Evolutionary conservation across 2,329 filamentous ascomycete species (phyloP), one percentile per base, ranked within the genome.

Genomic region (Zasmidium citrigriseum): DNA sequence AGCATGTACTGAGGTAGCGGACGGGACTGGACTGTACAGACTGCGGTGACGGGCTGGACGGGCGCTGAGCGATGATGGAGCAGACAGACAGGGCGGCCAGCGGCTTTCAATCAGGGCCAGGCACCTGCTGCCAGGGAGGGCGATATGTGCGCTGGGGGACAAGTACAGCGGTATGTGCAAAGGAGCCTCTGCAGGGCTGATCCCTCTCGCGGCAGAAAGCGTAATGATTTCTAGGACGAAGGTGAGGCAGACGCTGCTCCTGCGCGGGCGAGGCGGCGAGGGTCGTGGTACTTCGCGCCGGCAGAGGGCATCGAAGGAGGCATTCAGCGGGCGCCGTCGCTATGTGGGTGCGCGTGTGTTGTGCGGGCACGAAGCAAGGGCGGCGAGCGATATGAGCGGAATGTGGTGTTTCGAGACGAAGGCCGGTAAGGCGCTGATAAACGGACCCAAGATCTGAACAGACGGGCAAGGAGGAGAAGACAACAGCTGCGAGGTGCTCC

Each of bases 121-220:
- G 51, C 59, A 54, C 57, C 51, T 51, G 34, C 34, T 41, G 60
- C 55, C 63, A 64, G 58, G 60, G 60, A 63, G 58, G 16, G 18
- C 58, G 61, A 58, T 67, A 67, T 68, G 64, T 64, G 60, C 58
- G 58, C 52, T 56, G 48, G 54, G 46, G 49, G 51, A 57, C 57
- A 59, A 60, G 56, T 55, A 61, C 27, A 56, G 59, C 55, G 59
- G 27, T 67, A 67, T 65, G 64, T 63, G 65, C 62, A 67, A 61
- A 58, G 50, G 53, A 50, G 49, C 16, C n/a, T 21, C 44, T 57
- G 57, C 62, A 62, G 57, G 63, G 55, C 48, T 58, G 53, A 66
- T 64, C 64, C 63, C 64, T 68, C 60, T 60, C 58, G 58, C 52
- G 52, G 50, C 25, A 41, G 22, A 49, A 64, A 65, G 61, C 47